Conservation (phyloP, 1,139 yeast species). For the Debaryomyces nepalensis region DNA sequence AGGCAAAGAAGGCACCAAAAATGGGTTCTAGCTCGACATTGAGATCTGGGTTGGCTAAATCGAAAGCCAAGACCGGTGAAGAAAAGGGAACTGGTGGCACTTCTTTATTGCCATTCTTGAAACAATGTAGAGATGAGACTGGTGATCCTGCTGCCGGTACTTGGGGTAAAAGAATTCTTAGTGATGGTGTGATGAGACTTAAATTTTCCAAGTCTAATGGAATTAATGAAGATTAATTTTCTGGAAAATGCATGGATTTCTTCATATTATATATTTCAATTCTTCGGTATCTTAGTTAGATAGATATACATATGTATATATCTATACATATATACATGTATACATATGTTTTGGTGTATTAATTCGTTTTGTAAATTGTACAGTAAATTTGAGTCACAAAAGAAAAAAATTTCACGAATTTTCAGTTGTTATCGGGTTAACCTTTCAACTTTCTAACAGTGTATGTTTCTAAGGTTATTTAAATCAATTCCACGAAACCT, state of each 20-base stretch:
- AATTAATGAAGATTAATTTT: slow-evolving; percentile 32
- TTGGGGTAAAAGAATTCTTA: slow-evolving; percentile 82
- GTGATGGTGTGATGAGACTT: slow-evolving; percentile 59
- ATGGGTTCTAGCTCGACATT: slow-evolving; percentile 59
- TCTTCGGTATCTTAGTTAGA: too few relatives aligned
- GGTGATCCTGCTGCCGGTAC: slow-evolving; percentile 89
- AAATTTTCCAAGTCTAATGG: slow-evolving; percentile 42
- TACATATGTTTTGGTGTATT: not conserved
- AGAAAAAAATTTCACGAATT: slow-evolving; percentile 11
- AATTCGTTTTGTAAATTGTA: not conserved
- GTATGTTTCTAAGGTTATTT: slow-evolving; percentile 20
- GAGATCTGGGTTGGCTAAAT: slow-evolving; percentile 64
- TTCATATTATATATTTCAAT: too few relatives aligned
- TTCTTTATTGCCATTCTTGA: slow-evolving; percentile 84
- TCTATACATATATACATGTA: not conserved
- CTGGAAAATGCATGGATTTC: too few relatives aligned
- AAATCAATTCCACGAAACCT: slow-evolving; percentile 13
- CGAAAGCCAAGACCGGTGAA: slow-evolving; percentile 46
- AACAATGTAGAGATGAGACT: slow-evolving; percentile 95
- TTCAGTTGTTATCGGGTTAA: slow-evolving; percentile 1
- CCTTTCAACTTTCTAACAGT: slow-evolving; percentile 13
- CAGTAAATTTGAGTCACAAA: slow-evolving; percentile 8
- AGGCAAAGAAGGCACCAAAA: slow-evolving; percentile 60
- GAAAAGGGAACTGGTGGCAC: slow-evolving; percentile 95
- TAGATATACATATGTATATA: too few relatives aligned